Conservation (phyloP, 1,284 basidiomycete genomes). For the Irpex lacteus region DNA sequence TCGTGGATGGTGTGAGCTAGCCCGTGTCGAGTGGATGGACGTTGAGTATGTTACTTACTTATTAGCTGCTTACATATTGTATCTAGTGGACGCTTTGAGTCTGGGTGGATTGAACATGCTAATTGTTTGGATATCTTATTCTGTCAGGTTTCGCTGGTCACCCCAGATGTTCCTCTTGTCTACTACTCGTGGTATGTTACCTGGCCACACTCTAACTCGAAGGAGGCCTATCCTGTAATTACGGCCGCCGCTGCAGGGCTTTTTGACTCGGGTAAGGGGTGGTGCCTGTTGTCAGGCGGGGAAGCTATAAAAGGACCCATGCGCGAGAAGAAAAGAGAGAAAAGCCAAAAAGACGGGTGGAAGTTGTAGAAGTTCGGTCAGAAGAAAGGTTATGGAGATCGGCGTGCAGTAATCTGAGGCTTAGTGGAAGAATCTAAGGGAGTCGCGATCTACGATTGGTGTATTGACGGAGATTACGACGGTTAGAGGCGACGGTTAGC, state of each 20-base stretch:
- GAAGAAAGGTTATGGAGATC: not conserved
- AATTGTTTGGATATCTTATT: not conserved
- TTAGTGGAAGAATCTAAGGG: not conserved
- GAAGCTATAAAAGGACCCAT: not conserved
- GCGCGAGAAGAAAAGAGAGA: not conserved
- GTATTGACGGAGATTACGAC: not conserved
- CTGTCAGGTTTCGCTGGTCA: not conserved
- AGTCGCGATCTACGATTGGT: not conserved
- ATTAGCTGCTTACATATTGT: not conserved
- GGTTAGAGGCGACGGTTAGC: not conserved
- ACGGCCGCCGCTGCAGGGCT: not conserved
- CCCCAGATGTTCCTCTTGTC: not conserved
- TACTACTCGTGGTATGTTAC: too few species aligned
- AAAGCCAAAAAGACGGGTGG: not conserved
- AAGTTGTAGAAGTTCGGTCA: not conserved
- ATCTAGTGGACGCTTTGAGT: not conserved
- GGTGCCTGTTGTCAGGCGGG: slow-evolving; percentile 7
- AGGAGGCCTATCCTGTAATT: not conserved
- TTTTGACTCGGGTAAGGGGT: not conserved
- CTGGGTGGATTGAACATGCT: not conserved
- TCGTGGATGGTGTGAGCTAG: slow-evolving; percentile 17
- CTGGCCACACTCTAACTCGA: not conserved
- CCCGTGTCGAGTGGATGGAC: slow-evolving; percentile 2
- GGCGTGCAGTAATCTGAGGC: not conserved
- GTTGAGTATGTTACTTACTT: not conserved